Conservation (phyloP, 495 filamentous ascomycete species). For the Hyphodiscus hymeniophilus region DNA sequence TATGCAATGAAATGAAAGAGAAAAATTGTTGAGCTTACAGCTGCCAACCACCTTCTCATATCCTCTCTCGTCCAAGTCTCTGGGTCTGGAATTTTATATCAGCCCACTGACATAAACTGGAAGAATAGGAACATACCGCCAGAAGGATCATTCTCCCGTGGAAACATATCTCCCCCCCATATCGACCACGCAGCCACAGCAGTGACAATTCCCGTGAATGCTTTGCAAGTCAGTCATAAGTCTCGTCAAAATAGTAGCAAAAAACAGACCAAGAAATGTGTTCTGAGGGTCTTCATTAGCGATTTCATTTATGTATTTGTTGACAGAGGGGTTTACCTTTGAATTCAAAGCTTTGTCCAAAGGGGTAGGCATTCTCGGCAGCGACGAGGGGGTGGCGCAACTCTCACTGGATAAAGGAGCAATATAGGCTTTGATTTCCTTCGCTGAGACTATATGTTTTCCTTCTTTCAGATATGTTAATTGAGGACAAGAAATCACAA, state of each 20-base stretch:
- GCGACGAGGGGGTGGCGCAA: slow-evolving; percentile 2
- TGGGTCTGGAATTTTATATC: slow-evolving; percentile 39
- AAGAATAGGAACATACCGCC: slow-evolving; percentile 42
- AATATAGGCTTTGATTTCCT: no score
- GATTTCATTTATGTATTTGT: no score
- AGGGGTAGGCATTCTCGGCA: slow-evolving; percentile 57
- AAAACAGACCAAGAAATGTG: slow-evolving; percentile 43
- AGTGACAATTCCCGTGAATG: slow-evolving; percentile 75
- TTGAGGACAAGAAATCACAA: no score
- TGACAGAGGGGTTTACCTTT: slow-evolving; percentile 48
- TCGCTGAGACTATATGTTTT: no score
- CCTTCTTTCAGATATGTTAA: no score
- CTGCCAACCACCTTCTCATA: slow-evolving; percentile 63
- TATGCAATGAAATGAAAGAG: not conserved
- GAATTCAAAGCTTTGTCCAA: slow-evolving; percentile 74
- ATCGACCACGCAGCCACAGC: slow-evolving; percentile 79
- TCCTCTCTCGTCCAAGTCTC: slow-evolving; percentile 66
- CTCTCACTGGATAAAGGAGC: no score
- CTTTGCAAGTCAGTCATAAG: slow-evolving; percentile 25
- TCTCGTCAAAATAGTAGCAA: no score
- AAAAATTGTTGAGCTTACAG: slow-evolving; percentile 44
- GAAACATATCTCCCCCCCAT: slow-evolving; percentile 74
- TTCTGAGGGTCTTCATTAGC: slow-evolving; percentile 28
- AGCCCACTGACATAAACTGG: no score
- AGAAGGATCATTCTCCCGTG: slow-evolving; percentile 59